phyloP scores from a whole-genome alignment of 2,329 filamentous ascomycete species.

The Chaetomium strumarium region DNA sequence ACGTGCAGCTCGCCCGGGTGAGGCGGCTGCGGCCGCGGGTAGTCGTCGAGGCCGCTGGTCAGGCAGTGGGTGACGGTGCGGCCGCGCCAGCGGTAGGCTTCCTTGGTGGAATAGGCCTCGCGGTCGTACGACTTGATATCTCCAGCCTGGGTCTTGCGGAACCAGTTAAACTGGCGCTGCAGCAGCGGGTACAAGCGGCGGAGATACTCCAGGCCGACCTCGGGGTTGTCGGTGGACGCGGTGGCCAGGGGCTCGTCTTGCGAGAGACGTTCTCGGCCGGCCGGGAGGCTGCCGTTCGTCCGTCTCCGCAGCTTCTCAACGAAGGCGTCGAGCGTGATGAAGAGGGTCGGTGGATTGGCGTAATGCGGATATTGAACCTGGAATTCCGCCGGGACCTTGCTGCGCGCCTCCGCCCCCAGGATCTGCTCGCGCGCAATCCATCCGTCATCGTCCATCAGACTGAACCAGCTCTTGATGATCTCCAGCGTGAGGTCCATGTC shows the following conservation, averaged over 20 bases:
- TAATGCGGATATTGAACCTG: constrained; percentile 96
- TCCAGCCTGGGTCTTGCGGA: constrained; percentile 82
- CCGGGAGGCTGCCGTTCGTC: constrained; percentile 43
- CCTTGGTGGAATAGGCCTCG: constrained; percentile 78
- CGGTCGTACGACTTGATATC: constrained; percentile 90
- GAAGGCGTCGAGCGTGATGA: constrained; percentile 80
- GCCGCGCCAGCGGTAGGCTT: constrained; percentile 93
- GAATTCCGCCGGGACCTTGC: constrained; percentile 90
- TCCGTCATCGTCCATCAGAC: constrained; percentile 90
- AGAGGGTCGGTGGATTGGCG: constrained; percentile 92
- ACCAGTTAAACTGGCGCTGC: constrained; percentile 89
- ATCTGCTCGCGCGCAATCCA: constrained; percentile 98
- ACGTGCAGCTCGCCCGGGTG: constrained; percentile 94
- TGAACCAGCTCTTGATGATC: constrained; percentile 93
- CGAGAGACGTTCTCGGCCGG: constrained; percentile 39
- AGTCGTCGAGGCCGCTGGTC: constrained; percentile 92
- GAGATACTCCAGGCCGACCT: constrained; percentile 65
- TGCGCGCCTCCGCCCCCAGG: constrained; percentile 81
- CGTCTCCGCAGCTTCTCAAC: constrained; percentile 70
- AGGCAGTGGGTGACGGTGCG: constrained; percentile 81
- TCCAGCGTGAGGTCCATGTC: constrained; percentile 83
- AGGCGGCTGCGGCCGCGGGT: constrained; percentile 86
- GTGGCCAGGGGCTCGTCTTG: constrained; percentile 48
- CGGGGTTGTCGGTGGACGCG: constrained; percentile 60
- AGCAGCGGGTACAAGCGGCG: constrained; percentile 77